Evolutionary conservation across 2,329 filamentous ascomycete species (phyloP).

Genomic region (Huntiella omanensis): DNA sequence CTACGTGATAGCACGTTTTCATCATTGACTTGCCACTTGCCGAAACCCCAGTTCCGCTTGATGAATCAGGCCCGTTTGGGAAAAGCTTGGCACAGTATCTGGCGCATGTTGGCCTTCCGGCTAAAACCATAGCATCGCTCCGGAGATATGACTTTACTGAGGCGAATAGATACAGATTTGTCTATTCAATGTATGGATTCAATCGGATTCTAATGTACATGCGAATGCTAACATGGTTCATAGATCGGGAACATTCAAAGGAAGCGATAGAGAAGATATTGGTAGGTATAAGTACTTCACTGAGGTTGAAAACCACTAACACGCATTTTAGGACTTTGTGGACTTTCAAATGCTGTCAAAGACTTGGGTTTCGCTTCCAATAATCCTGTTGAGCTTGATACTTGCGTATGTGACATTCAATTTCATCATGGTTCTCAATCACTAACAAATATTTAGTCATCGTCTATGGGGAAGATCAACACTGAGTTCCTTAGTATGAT

Average conservation of each 20-base stretch:
- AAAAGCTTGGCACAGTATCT: slow-evolving; percentile 55
- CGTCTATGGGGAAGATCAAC: slow-evolving; percentile 65
- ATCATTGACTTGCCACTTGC: slow-evolving; percentile 69
- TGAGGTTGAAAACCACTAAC: neutral
- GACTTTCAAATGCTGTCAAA: slow-evolving; percentile 48
- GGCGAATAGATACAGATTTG: slow-evolving; percentile 55
- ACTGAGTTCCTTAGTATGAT: slow-evolving; percentile 41
- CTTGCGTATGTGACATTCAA: slow-evolving; percentile 33
- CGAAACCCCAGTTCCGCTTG: slow-evolving; percentile 6
- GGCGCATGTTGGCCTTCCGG: slow-evolving; percentile 42
- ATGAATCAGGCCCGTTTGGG: slow-evolving; percentile 34
- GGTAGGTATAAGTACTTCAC: slow-evolving; percentile 21
- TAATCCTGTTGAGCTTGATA: slow-evolving; percentile 47
- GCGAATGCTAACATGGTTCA: too few species aligned
- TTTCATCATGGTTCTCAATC: neutral
- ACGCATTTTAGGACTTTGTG: slow-evolving; percentile 42
- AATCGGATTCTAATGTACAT: slow-evolving; percentile 3
- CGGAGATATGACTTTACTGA: slow-evolving; percentile 63
- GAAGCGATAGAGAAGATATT: slow-evolving; percentile 30
- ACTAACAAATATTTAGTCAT: slow-evolving; percentile 30
- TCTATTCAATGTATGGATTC: slow-evolving; percentile 57
- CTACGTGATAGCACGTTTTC: slow-evolving; percentile 46
- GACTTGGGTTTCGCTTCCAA: slow-evolving; percentile 40
- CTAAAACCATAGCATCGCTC: slow-evolving; percentile 47
- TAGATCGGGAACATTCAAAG: slow-evolving; percentile 20